Conservation (phyloP, 352 stramenopile genomes). For the Pythium coloratum region DNA sequence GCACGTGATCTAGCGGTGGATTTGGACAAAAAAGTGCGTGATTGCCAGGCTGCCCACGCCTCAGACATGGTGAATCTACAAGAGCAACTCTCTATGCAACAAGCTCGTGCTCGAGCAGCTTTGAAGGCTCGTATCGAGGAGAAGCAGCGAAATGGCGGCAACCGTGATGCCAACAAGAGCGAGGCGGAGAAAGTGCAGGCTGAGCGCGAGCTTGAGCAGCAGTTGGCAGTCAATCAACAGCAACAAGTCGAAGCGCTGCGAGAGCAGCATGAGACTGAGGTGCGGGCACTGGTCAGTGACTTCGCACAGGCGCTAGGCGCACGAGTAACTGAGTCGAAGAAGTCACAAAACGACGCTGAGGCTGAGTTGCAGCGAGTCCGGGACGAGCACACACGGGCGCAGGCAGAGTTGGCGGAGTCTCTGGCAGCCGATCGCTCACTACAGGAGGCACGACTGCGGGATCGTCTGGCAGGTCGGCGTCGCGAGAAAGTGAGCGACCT, state of each 20-base stretch:
- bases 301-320: not conserved
- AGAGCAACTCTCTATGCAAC: conserved; percentile 1
- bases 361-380: conserved; percentile 1
- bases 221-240: not conserved
- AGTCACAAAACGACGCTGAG: not conserved
- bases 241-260: not conserved
- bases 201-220: not conserved
- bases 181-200: not conserved
- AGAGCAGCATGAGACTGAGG: not conserved
- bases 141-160: too few relatives aligned
- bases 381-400: not conserved
- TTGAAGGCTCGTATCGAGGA: not conserved
- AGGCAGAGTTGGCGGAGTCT: not conserved
- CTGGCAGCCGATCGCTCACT: not conserved
- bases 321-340: not conserved
- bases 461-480: not conserved
- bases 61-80: not conserved
- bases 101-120: not conserved
- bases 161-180: not conserved
- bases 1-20: not conserved
- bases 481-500: not conserved
- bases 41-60: not conserved
- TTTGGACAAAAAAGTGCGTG: not conserved
- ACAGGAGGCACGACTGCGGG: conserved; percentile 3
- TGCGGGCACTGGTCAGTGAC: not conserved